phyloP scores from a whole-genome alignment of 345 rosid genomes.

The Lepidium didymum region DNA sequence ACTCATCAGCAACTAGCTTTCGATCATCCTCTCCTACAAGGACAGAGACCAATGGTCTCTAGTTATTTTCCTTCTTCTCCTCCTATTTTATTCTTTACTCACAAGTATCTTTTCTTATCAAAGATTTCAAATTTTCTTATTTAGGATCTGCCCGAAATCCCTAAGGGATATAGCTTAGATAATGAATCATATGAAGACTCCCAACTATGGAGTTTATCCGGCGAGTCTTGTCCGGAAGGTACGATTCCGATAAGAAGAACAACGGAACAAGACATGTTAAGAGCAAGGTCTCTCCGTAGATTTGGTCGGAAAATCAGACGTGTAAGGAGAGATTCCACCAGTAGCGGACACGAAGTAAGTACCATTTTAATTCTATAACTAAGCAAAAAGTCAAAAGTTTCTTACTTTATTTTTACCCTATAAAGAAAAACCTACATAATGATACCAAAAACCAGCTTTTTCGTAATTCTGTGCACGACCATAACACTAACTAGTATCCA shows the following conservation, averaged over 20 bases:
- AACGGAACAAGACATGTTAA: conserved; percentile 65
- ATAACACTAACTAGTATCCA: conserved; percentile 1
- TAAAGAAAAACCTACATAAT: conserved; percentile 23
- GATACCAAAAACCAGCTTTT: conserved; percentile 32
- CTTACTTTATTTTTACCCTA: neutral
- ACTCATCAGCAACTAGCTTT: conserved; percentile 86
- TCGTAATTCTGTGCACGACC: conserved; percentile 20
- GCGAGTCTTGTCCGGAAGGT: conserved; percentile 82
- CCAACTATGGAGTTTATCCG: conserved; percentile 72
- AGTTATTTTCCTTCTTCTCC: neutral
- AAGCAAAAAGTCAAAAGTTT: conserved; percentile 14
- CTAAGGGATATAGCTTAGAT: conserved; percentile 35
- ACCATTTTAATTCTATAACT: neutral
- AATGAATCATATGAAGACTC: conserved; percentile 36
- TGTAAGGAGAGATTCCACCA: conserved; percentile 66
- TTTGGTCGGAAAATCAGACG: conserved; percentile 68
- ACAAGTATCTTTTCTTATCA: neutral
- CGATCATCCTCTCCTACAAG: conserved; percentile 72
- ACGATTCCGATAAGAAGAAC: conserved; percentile 95
- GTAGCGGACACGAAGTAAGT: conserved; percentile 90
- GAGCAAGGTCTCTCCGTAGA: conserved; percentile 60
- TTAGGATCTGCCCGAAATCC: conserved; percentile 79
- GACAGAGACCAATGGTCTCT: conserved; percentile 72
- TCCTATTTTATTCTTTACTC: neutral
- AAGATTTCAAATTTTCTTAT: neutral